Conservation (phyloP, 2,329 filamentous ascomycete genomes). For the Aspergillus sp. region DNA sequence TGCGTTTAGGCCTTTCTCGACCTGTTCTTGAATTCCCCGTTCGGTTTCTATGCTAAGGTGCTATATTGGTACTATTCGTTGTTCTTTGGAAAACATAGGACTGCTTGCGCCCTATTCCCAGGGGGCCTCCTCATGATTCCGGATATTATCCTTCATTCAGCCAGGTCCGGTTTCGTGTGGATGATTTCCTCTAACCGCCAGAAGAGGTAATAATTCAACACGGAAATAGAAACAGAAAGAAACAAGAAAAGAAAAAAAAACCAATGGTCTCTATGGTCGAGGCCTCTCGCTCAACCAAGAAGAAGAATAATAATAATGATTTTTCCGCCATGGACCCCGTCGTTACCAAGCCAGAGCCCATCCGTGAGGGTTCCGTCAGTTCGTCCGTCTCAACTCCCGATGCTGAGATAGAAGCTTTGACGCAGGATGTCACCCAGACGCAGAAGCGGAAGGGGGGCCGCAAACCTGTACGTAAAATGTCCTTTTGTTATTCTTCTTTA, state of each 20-base stretch:
- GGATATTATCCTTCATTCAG: too few relatives aligned
- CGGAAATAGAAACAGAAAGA: neutral
- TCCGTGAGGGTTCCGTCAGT: constrained; percentile 36
- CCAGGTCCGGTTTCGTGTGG: constrained; percentile 1
- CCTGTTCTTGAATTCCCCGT: neutral
- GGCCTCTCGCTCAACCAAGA: constrained; percentile 25
- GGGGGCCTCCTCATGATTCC: too few relatives aligned
- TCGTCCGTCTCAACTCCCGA: constrained; percentile 41
- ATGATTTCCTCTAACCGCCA: neutral
- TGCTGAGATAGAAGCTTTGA: constrained; percentile 32
- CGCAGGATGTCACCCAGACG: constrained; percentile 38
- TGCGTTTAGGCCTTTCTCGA: constrained; percentile 14
- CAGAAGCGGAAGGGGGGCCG: constrained; percentile 96
- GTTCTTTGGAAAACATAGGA: too few relatives aligned
- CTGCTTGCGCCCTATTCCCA: too few relatives aligned
- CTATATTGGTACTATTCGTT: too few relatives aligned
- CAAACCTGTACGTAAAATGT: constrained; percentile 67
- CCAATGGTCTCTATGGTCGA: constrained; percentile 41
- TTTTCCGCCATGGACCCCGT: constrained; percentile 34
- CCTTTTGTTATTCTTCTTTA: neutral
- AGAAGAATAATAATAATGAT: constrained; percentile 33
- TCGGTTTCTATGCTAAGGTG: too few relatives aligned
- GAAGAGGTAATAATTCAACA: neutral
- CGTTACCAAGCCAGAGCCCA: constrained; percentile 36
- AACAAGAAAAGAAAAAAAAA: neutral